Percentiles rank a stretch among this genome's conserved stretches.
phyloP scores from a whole-genome alignment of 164 flowering plant species.

The Tinospora cordifolia region DNA sequence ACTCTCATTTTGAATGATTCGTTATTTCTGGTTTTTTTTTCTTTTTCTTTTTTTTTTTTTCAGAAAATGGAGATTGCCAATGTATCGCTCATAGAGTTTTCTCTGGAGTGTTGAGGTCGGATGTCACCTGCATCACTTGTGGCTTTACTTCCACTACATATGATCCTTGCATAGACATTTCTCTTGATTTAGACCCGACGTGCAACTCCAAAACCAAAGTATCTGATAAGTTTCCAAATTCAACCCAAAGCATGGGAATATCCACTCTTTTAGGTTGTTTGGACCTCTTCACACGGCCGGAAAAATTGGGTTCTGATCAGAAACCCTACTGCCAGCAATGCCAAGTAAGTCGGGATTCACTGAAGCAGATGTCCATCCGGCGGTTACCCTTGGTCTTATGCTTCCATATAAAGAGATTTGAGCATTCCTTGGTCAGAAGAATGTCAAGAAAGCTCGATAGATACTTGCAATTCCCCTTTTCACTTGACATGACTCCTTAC shows the following conservation, averaged over 20 bases:
- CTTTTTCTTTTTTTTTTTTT: conserved; percentile 5
- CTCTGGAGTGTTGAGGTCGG: conserved; percentile 59
- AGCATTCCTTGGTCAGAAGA: conserved; percentile 38
- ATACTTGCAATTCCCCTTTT: conserved; percentile 55
- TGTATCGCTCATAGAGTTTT: conserved; percentile 59
- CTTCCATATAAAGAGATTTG: conserved; percentile 59
- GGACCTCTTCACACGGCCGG: conserved; percentile 62
- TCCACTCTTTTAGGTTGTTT: conserved; percentile 61
- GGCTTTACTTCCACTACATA: conserved; percentile 61
- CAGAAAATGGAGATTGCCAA: conserved; percentile 48
- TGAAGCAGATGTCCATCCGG: conserved; percentile 61
- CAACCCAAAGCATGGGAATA: conserved; percentile 21
- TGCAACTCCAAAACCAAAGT: conserved; percentile 11
- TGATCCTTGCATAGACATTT: conserved; percentile 61
- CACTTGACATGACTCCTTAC: conserved; percentile 58
- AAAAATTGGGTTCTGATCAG: conserved; percentile 68
- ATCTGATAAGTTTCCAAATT: conserved; percentile 23
- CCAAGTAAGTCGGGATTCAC: conserved; percentile 36
- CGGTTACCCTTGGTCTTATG: conserved; percentile 53
- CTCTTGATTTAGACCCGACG: conserved; percentile 41
- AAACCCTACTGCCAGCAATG: conserved; percentile 57
- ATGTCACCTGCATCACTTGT: conserved; percentile 55
- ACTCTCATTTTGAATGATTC: conserved; percentile 1
- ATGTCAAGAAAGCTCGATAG: conserved; percentile 49
- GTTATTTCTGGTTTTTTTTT: too few species aligned